Evolutionary conservation across 345 rosid genomes (phyloP), one percentile per base, ranked within the genome.

Genomic region (Toxicodendron radicans): DNA sequence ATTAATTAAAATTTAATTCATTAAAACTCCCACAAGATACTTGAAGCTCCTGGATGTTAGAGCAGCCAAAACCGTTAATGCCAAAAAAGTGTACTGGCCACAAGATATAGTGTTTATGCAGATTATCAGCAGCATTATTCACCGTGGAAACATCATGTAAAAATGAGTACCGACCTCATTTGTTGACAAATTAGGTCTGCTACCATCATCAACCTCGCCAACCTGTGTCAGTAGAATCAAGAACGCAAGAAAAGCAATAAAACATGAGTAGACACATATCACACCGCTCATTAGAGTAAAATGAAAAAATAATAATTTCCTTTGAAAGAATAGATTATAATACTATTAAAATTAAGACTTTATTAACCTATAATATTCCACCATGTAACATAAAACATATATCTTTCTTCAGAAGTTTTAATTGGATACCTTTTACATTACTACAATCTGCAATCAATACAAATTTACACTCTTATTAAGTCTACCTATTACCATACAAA

Each of bases 121-220:
- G 41, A 70, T 24, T 57, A 16, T 43, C 24, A 27, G 20, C 23
- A 32, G n/a, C n/a, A n/a, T 52, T 16, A 33, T 68, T 35, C 27
- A n/a, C 11, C 14, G 51, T 10, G 7, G 41, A 21, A 17, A 43
- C n/a, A 24, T 51, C 12, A 61, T 54, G 38, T 38, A 38, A 38
- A 68, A 70, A 62, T 11, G 53, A 78, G 76, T 48, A 75, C 87
- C 74, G 51, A 93, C 99, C 97, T 89, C 94, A 69, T 83, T 83
- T 72, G 87, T 78, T 5, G 92, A 85, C 71, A 83, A 66, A 68
- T 80, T 69, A 66, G 73, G 62, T 56, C 80, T 78, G 60, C 75
- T 64, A 59, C 67, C 76, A 64, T 48, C 83, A 64, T 82, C 83
- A 58, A 75, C 33, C 73, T 83, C 83, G 56, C 82, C 72, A 78